Conservation (phyloP, 1,284 basidiomycete species). For the Athelia sp. region DNA sequence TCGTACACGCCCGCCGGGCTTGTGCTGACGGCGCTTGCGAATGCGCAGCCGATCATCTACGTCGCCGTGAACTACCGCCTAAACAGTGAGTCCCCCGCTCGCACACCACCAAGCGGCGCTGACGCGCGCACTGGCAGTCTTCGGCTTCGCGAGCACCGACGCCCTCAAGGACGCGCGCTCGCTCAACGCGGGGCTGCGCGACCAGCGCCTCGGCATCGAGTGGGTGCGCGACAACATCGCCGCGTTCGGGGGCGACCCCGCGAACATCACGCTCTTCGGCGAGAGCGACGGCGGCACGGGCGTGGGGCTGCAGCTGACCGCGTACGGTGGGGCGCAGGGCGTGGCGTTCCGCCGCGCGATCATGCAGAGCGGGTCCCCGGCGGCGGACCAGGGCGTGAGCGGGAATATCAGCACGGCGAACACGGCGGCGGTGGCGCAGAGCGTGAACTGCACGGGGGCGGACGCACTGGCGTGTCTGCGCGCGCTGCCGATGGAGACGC, state of each 20-base stretch:
- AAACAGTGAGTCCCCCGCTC: neutral
- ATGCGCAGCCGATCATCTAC: neutral
- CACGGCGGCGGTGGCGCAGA: too few species aligned
- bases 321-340: neutral
- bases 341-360: neutral
- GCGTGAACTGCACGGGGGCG: too few species aligned
- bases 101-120: too few species aligned
- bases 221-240: neutral
- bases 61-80: neutral
- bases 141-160: too few species aligned
- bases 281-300: neutral
- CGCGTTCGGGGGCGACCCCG: neutral
- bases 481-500: too few species aligned
- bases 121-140: too few species aligned
- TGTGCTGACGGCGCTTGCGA: neutral
- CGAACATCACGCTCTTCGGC: neutral
- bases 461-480: too few species aligned
- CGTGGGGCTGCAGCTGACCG: neutral
- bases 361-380: neutral
- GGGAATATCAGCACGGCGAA: too few species aligned
- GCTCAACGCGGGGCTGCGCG: neutral
- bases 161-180: neutral
- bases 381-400: too few species aligned
- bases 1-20: neutral
- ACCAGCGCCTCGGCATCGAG: neutral